These are phyloP conservation scores for Talaromyces marneffei DNA, from an alignment of 2,329 filamentous ascomycete species.

Conservation along the genomic window DNA sequence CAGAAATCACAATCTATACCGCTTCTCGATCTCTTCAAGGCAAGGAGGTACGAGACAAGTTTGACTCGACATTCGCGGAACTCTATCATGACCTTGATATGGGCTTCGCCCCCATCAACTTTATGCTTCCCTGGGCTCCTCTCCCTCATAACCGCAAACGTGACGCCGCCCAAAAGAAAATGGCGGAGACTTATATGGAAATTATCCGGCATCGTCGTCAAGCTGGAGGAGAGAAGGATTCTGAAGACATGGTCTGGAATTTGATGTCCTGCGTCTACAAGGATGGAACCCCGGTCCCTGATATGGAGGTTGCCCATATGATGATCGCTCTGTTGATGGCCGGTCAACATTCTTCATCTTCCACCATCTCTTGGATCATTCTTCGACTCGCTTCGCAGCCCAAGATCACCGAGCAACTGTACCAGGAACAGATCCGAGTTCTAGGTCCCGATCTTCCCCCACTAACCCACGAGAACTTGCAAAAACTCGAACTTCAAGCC, in stretches of 20 bases:
- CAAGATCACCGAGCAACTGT: constrained; percentile 63
- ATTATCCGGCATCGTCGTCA: constrained; percentile 62
- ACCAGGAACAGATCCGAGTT: constrained; percentile 57
- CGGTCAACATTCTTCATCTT: constrained; percentile 73
- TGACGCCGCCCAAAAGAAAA: constrained; percentile 64
- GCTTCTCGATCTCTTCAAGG: constrained; percentile 70
- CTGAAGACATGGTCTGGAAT: constrained; percentile 70
- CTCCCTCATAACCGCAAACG: constrained; percentile 69
- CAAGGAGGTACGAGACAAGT: constrained; percentile 65
- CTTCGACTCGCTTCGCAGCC: constrained; percentile 66
- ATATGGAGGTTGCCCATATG: constrained; percentile 74
- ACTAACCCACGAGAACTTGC: constrained; percentile 55
- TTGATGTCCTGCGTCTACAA: constrained; percentile 74
- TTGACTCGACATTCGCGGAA: constrained; percentile 65
- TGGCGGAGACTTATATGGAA: constrained; percentile 64
- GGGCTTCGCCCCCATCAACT: constrained; percentile 76
- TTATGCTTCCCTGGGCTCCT: constrained; percentile 72
- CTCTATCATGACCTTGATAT: constrained; percentile 76
- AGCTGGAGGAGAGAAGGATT: constrained; percentile 39
- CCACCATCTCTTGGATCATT: constrained; percentile 72
- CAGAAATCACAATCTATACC: constrained; percentile 77
- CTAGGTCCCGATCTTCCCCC: constrained; percentile 51
- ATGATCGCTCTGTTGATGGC: constrained; percentile 85
- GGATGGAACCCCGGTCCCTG: constrained; percentile 61
- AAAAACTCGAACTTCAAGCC: constrained; percentile 55